phyloP scores from a whole-genome alignment of 352 stramenopile species.

The Pythium aphanidermatum region DNA sequence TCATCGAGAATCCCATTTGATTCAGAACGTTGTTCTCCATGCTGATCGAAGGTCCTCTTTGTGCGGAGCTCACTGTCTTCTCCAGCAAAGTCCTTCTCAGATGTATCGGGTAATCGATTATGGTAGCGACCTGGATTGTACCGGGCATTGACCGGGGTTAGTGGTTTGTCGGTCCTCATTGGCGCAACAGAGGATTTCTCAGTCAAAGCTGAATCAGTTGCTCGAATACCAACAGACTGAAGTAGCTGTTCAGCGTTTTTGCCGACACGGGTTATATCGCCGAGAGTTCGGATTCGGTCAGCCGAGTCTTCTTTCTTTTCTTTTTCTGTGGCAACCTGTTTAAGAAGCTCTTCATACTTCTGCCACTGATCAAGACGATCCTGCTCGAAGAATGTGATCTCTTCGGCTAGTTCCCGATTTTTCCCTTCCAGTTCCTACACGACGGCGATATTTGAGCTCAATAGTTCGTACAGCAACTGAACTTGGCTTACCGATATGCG shows the following conservation, averaged over 20 bases:
- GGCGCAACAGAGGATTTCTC: no score
- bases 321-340: slow-evolving; percentile 35
- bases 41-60: no score
- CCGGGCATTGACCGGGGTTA: no score
- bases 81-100: no score
- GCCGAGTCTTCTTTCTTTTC: neutral
- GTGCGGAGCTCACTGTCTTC: no score
- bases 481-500: slow-evolving; percentile 39
- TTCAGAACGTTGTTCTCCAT: neutral
- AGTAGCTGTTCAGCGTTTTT: slow-evolving; percentile 15
- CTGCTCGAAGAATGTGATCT: slow-evolving; percentile 77
- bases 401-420: slow-evolving; percentile 60
- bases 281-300: slow-evolving; percentile 5
- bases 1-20: slow-evolving; percentile 25
- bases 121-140: no score
- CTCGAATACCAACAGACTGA: neutral
- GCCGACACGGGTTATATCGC: slow-evolving; percentile 8
- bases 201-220: neutral
- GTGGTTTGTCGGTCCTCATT: no score
- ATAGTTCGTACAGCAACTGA: neutral
- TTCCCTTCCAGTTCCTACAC: slow-evolving; percentile 69
- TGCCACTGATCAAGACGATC: slow-evolving; percentile 72
- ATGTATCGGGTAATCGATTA: no score
- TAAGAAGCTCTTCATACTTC: slow-evolving; percentile 49
- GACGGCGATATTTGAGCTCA: neutral